Evolutionary conservation across 306 rosid species (phyloP).

Genomic region (Acacia crassicarpa): DNA sequence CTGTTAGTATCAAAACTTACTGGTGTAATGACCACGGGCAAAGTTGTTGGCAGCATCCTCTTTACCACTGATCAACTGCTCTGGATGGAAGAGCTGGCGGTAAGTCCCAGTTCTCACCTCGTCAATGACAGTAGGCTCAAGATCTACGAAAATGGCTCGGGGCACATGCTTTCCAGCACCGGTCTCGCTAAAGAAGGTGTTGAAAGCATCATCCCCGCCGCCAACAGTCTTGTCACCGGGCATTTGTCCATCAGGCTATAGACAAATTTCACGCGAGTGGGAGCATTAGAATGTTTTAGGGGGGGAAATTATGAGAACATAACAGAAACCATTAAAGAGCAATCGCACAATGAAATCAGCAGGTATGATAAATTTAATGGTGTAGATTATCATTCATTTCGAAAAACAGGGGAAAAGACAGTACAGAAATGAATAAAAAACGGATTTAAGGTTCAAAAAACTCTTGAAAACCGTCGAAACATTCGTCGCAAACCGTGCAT

Average conservation of each 20-base stretch:
- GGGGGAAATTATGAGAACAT: neutral
- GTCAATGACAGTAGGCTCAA: neutral
- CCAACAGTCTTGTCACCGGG: neutral
- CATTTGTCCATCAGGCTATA: neutral
- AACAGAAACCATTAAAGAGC: neutral
- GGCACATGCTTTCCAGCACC: slow-evolving; percentile 1
- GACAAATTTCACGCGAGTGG: neutral
- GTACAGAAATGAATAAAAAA: neutral
- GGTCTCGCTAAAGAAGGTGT: neutral
- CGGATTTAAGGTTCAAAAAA: neutral
- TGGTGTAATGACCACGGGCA: slow-evolving; percentile 4
- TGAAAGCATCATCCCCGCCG: neutral
- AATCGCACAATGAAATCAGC: neutral
- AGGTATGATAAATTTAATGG: neutral
- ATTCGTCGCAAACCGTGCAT: neutral
- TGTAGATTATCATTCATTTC: neutral
- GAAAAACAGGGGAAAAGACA: neutral
- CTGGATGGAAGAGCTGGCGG: neutral
- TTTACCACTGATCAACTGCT: neutral
- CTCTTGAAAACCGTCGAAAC: neutral
- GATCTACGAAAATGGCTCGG: neutral
- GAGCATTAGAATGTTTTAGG: neutral
- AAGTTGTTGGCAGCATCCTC: neutral
- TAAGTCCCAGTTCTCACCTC: neutral
- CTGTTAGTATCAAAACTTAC: neutral